phyloP scores from a whole-genome alignment of 306 rosid genomes.

The Canavalia ensiformis region DNA sequence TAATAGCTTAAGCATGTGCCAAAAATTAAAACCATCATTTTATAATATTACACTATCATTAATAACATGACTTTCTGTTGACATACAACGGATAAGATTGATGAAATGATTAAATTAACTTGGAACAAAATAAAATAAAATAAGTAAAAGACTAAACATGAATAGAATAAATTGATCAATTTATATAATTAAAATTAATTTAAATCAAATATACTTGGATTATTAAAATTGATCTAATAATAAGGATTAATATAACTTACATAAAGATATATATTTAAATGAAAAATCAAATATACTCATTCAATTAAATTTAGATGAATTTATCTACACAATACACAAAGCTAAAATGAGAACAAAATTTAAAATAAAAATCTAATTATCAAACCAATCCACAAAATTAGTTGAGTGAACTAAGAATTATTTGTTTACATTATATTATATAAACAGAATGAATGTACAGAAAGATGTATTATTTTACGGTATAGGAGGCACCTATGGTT shows the following conservation, averaged over 20 bases:
- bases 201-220: background rate
- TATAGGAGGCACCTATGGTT: conserved; percentile 29
- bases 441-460: conserved; percentile 42
- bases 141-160: background rate
- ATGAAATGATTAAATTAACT: too few relatives aligned
- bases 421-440: conserved; percentile 34
- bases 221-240: too few relatives aligned
- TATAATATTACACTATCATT: background rate
- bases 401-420: conserved; percentile 5
- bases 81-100: background rate
- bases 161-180: background rate
- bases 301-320: background rate
- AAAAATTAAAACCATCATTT: too few relatives aligned
- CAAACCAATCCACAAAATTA: background rate
- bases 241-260: too few relatives aligned
- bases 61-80: background rate
- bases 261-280: too few relatives aligned
- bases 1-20: background rate
- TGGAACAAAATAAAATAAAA: too few relatives aligned
- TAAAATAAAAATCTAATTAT: background rate
- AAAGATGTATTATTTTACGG: conserved; percentile 29
- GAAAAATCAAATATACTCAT: background rate
- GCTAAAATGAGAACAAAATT: background rate
- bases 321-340: background rate
- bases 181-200: background rate